Conservation (phyloP, 2,329 filamentous ascomycete genomes). For the Sporothrix protearum region DNA sequence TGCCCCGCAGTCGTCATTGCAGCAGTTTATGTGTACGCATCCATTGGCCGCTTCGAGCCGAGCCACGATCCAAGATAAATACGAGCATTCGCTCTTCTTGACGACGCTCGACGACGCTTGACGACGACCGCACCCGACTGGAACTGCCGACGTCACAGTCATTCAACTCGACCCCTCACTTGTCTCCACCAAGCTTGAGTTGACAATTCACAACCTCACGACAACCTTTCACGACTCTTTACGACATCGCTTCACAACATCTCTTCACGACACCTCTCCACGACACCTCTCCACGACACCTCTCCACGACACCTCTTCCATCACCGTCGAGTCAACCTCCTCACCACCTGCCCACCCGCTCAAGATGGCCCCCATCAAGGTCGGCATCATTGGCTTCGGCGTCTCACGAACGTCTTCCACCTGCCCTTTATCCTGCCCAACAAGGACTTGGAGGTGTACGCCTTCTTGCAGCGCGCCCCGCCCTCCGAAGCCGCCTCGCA, state of each 20-base stretch:
- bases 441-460: conserved; percentile 44
- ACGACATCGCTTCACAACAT: too few relatives aligned
- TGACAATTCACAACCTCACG: not conserved
- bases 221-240: not conserved
- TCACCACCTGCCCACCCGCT: not conserved
- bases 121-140: not conserved
- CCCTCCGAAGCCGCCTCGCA: conserved; percentile 26
- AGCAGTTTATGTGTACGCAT: too few relatives aligned
- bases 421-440: conserved; percentile 49
- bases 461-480: conserved; percentile 47
- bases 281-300: not conserved
- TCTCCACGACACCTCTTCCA: not conserved
- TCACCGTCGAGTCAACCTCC: not conserved
- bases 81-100: not conserved
- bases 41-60: too few relatives aligned
- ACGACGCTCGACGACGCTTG: not conserved
- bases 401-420: conserved; percentile 48
- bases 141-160: not conserved
- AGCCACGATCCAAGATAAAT: not conserved
- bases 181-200: not conserved
- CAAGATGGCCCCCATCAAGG: conserved; percentile 37
- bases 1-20: too few relatives aligned
- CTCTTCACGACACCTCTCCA: too few relatives aligned
- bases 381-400: conserved; percentile 51
- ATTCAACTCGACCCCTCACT: not conserved